Percentiles rank a stretch among this genome's conserved stretches.
Conservation (phyloP, 805 yeast species). For the Ogataea glucozyma region DNA sequence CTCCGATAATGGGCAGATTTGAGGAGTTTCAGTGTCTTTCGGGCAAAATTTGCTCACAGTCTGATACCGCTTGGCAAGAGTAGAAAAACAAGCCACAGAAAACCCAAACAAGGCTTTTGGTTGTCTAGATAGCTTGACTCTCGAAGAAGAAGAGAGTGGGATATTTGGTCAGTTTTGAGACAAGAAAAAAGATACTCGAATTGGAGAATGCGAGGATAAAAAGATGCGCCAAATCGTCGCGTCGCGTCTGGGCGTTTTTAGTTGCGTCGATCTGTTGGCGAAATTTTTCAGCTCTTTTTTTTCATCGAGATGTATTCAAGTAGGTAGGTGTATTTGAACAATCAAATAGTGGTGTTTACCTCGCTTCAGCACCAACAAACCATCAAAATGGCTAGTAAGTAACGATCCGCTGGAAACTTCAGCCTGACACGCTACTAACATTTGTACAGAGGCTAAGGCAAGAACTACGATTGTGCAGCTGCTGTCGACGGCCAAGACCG, state of each 20-base stretch:
- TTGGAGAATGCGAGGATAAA: background rate
- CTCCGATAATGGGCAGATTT: too few species aligned
- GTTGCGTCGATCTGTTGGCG: background rate
- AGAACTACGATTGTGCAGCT: constrained; percentile 82
- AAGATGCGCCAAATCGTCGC: background rate
- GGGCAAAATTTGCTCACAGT: too few species aligned
- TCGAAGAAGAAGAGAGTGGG: too few species aligned
- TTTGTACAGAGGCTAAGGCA: constrained; percentile 63
- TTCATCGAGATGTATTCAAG: background rate
- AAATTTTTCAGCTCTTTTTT: background rate
- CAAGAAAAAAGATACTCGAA: background rate
- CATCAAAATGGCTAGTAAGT: constrained; percentile 30
- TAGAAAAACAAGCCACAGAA: too few species aligned
- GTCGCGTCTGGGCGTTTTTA: background rate
- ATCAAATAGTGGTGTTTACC: background rate
- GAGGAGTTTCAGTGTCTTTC: too few species aligned
- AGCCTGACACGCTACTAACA: constrained; percentile 8
- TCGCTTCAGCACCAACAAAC: background rate
- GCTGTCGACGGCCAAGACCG: constrained; percentile 88
- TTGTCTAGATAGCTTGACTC: too few species aligned
- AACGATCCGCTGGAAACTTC: too few species aligned
- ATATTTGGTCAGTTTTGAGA: background rate
- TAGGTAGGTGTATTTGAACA: too few species aligned
- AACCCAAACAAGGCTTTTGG: too few species aligned
- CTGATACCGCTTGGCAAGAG: too few species aligned